These are phyloP conservation scores for Hanseniaspora lindneri DNA, from an alignment of 805 yeast genomes.

Conservation along the genomic window DNA sequence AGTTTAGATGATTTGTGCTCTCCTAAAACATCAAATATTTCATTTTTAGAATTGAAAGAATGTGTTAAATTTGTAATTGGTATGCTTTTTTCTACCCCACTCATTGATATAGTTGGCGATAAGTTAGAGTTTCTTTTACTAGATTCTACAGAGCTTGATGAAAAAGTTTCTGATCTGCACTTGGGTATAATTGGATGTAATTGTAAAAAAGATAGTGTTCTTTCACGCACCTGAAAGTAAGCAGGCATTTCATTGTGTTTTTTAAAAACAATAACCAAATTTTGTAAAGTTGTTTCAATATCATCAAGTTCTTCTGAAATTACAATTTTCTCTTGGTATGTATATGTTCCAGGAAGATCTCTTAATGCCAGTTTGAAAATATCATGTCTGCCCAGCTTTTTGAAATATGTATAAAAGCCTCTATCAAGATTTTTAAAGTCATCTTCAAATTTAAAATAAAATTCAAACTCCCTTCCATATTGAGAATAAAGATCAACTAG, in stretches of 20 bases:
- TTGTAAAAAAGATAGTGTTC: neutral
- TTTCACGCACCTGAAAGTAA: neutral
- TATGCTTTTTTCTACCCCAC: neutral
- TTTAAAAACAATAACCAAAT: neutral
- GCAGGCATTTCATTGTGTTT: neutral
- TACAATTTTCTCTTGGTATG: conserved; percentile 1
- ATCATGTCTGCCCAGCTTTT: neutral
- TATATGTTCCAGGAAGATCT: neutral
- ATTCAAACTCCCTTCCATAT: neutral
- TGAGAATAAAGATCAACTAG: neutral
- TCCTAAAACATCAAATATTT: neutral
- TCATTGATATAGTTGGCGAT: too few species aligned
- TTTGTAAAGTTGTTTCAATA: neutral
- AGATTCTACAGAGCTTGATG: too few species aligned
- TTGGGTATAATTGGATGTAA: neutral
- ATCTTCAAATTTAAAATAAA: neutral
- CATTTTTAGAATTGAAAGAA: neutral
- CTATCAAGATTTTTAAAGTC: neutral
- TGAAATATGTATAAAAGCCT: neutral
- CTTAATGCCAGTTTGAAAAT: conserved; percentile 2
- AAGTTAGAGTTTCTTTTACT: too few species aligned
- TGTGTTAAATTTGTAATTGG: neutral
- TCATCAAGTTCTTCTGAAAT: neutral
- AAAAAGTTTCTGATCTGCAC: too few species aligned
- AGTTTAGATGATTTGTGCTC: neutral